These are phyloP conservation scores for Davidsoniella neocaledoniae DNA, from an alignment of 2,329 filamentous ascomycete genomes.

Conservation along the genomic window DNA sequence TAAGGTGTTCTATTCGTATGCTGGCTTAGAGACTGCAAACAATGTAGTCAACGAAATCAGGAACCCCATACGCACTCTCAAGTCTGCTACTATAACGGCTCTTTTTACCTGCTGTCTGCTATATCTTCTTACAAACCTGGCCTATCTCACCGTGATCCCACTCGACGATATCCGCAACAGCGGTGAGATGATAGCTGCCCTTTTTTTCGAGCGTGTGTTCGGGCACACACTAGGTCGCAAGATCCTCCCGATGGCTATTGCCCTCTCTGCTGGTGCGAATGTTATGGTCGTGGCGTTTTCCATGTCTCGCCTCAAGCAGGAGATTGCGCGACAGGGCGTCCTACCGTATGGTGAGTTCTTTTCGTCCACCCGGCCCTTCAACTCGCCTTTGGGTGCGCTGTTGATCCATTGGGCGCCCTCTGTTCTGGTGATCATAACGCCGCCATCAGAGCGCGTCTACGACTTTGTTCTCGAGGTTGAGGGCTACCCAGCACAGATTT, in stretches of 20 bases:
- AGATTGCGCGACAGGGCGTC: slow-evolving; percentile 55
- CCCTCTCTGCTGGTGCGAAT: slow-evolving; percentile 51
- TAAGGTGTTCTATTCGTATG: slow-evolving; percentile 54
- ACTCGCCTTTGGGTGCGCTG: slow-evolving; percentile 49
- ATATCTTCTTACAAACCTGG: slow-evolving; percentile 50
- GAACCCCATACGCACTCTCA: slow-evolving; percentile 48
- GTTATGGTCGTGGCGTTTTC: slow-evolving; percentile 58
- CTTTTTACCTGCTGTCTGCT: slow-evolving; percentile 44
- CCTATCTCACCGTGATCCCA: slow-evolving; percentile 46
- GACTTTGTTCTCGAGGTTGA: slow-evolving; percentile 59
- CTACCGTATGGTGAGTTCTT: slow-evolving; percentile 44
- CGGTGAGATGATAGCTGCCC: slow-evolving; percentile 48
- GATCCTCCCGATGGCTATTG: slow-evolving; percentile 46
- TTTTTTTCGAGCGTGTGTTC: slow-evolving; percentile 51
- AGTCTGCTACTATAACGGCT: slow-evolving; percentile 41
- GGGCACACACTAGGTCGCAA: slow-evolving; percentile 38
- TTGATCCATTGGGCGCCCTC: slow-evolving; percentile 54
- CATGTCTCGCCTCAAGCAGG: slow-evolving; percentile 52
- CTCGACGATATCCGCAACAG: slow-evolving; percentile 49
- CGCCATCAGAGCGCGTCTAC: slow-evolving; percentile 49
- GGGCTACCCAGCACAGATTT: slow-evolving; percentile 47
- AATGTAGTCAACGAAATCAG: slow-evolving; percentile 58
- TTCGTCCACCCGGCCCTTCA: slow-evolving; percentile 49
- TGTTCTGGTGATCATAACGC: slow-evolving; percentile 46
- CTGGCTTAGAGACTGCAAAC: slow-evolving; percentile 48